Base-by-base conservation (phyloP, 495 filamentous ascomycete species). In the Chaetomium cochliodes region DNA sequence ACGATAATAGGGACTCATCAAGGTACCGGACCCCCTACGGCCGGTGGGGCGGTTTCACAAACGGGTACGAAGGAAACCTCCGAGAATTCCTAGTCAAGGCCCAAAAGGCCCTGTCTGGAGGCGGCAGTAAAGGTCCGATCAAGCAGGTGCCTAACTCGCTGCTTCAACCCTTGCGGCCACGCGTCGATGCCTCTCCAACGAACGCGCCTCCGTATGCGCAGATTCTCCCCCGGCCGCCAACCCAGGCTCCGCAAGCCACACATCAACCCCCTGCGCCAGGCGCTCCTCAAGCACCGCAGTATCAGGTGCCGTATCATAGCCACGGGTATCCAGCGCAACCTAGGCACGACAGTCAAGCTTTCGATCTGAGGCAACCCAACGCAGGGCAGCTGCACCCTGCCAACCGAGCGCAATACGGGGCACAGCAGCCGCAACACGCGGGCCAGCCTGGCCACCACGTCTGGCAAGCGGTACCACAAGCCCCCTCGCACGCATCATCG, bases 1-100 rank as follows among this genome's bases (percentile, higher is more conserved):
- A 25, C 28, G 26, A 2, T 55, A 41, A 9, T 57, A 82, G 80
- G 69, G 77, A 81, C 65, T 70, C 77, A n/a, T 73, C 74, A 0
- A 74, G 73, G 30, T 81, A 86, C 67, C 76, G 78, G 39, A 83
- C 81, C 3, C 83, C 82, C 16, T 86, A 86, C 65, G 76, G 78
- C 28, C 72, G 69, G 13, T 78, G 76, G 71, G 79, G 79, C 37
- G 83, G 81, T 0, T 85, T 85, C 64, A 82, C 81, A 15, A 85
- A 86, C 61, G 82, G 82, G 5, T 86, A 84, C 52, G 81, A 84
- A 64, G 82, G 81, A 16, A 80, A 76, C 16, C 68, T 82, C 7
- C 70, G 77, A 37, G 77, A 77, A 7, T 81, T 84, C 63, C 62
- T 83, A 61, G 72, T 79, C 63, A 76, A 73, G 50, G 73, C 78